Conservation (phyloP, 73 alveolate genomes). For the Loxodes magnus region DNA sequence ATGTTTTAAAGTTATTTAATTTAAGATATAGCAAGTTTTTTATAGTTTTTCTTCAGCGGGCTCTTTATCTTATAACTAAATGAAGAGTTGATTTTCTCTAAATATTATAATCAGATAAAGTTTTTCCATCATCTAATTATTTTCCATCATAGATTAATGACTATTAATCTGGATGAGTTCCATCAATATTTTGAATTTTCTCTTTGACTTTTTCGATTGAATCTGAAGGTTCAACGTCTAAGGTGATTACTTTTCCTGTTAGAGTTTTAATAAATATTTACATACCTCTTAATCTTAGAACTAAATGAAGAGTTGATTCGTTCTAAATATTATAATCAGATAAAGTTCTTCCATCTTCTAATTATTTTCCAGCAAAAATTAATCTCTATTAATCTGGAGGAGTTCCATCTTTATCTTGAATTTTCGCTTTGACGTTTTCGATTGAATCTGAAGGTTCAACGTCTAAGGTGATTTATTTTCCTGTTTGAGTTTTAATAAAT, state of each 20-base stretch:
- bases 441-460: slow-evolving; percentile 32
- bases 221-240: slow-evolving; percentile 16
- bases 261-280: slow-evolving; percentile 5
- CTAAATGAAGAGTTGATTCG: slow-evolving; percentile 17
- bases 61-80: slow-evolving; percentile 7
- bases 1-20: no score
- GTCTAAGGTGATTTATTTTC: slow-evolving; percentile 14
- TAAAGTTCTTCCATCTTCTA: not conserved
- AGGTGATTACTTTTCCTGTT: slow-evolving; percentile 12
- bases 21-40: no score
- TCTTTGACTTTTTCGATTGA: slow-evolving; percentile 1
- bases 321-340: not conserved
- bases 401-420: not conserved
- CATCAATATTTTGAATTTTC: slow-evolving; percentile 12
- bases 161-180: slow-evolving; percentile 15
- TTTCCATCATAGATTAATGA: slow-evolving; percentile 23
- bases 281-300: slow-evolving; percentile 6
- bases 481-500: slow-evolving; percentile 30
- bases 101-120: slow-evolving; percentile 9
- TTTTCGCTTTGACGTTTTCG: slow-evolving; percentile 16
- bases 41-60: no score
- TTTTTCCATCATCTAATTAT: slow-evolving; percentile 11
- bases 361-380: not conserved
- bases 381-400: not conserved
- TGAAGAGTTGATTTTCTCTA: slow-evolving; percentile 10